Base-by-base conservation (phyloP, 2,329 filamentous ascomycete genomes). In the Venturia aucupariae region DNA sequence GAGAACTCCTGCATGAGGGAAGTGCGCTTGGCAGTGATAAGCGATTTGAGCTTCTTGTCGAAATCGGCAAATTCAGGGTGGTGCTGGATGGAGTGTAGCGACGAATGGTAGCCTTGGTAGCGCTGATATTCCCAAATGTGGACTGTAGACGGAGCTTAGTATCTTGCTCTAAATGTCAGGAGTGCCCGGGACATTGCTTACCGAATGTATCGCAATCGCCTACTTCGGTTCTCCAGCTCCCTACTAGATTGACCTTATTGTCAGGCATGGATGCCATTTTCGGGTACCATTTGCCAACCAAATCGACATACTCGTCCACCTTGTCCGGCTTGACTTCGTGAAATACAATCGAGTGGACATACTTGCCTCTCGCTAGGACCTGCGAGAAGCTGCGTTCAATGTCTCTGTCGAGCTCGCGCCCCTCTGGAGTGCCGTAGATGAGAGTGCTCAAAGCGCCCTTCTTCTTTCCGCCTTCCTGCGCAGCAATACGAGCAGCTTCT, bases 51-150 rank as follows among this genome's bases (percentile, higher is more conserved):
- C 78, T 93, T 90, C 67, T 80, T 80, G 74, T 96, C 90, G 73
- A 97, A 97, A 11, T 84, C 88, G 69, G 86, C 79, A 75, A 91
- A 97, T 22, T 92, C 91, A 67, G 90, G 89, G 71, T 96, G 90
- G 70, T 83, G 80, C 66, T 90, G 86, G 69, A 97, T 96, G 70
- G 84, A 85, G 79, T 97, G 85, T 59, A 96, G 83, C 24, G 94
- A 97, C 66, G 89, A 86, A 77, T 99, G 94, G 77, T 97, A 97
- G 67, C 94, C 94, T 70, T 92, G 84, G 78, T 97, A 99, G 71
- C 92, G 89, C 77, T 97, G 92, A 77, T 99, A 99, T 77, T 99
- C 94, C 94, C 94, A 99, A 72, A 99, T 99, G 75, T 99, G 94
- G 61, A 99, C 94, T 97, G 71, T 62, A n/a, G 60, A 61, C 30